phyloP scores from a whole-genome alignment of 2,329 filamentous ascomycete species.

The Alternaria novae-zelandiae region DNA sequence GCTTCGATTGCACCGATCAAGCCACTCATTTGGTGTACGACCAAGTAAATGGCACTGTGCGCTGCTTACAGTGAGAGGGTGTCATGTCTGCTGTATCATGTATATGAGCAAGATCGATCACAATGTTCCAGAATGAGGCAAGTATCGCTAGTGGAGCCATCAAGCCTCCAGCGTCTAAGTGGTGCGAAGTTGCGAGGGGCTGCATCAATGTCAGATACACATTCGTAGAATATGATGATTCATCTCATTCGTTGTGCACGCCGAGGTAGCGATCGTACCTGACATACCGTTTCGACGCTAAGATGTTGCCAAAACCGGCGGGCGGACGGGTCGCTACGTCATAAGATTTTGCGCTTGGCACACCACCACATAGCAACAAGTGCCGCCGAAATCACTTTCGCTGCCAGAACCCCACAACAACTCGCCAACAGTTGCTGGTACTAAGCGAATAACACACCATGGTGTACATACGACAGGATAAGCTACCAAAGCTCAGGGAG shows the following conservation, averaged over 20 bases:
- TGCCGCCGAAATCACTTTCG: conserved; percentile 1
- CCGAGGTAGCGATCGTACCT: background rate
- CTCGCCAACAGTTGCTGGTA: conserved; percentile 5
- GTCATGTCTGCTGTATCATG: background rate
- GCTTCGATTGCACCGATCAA: background rate
- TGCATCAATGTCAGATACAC: background rate
- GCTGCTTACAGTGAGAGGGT: background rate
- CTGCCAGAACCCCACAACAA: conserved; percentile 19
- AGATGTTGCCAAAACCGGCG: conserved; percentile 5
- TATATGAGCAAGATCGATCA: background rate
- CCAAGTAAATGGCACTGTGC: background rate
- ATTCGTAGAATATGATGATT: background rate
- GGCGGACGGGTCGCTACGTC: conserved; percentile 34
- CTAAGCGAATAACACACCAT: conserved; percentile 56
- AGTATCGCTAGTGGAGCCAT: background rate
- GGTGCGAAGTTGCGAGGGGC: background rate
- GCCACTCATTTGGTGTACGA: background rate
- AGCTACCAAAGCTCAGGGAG: conserved; percentile 84
- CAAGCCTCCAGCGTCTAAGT: background rate
- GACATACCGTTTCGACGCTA: background rate
- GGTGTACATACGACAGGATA: conserved; percentile 94
- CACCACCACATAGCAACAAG: conserved; percentile 15
- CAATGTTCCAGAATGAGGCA: background rate
- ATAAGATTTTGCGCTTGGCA: conserved; percentile 39
- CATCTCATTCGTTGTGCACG: background rate